A percentile compares a stretch with the other conserved stretches of the same genome.
These are phyloP conservation scores for Coemansia sp. DNA, from an alignment of 192 early-diverging fungal species.

Conservation along the genomic window DNA sequence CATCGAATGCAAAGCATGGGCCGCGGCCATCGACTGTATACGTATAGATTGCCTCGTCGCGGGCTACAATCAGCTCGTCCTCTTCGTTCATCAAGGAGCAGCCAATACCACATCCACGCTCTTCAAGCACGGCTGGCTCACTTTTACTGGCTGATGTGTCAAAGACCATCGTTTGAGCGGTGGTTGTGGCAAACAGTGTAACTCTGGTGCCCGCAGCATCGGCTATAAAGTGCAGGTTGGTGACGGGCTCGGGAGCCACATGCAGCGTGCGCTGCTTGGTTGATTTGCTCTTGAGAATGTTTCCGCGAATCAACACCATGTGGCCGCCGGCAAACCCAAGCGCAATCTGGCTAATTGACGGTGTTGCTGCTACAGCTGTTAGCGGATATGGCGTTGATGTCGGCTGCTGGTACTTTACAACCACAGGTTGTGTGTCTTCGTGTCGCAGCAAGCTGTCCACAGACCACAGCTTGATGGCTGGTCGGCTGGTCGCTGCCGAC, in stretches of 20 bases:
- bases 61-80: constrained; percentile 80
- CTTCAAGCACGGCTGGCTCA: constrained; percentile 62
- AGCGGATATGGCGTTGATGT: constrained; percentile 44
- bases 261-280: constrained; percentile 80
- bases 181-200: constrained; percentile 39
- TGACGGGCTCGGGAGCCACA: constrained; percentile 80
- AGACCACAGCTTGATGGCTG: constrained; percentile 47
- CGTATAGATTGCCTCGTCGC: constrained; percentile 90
- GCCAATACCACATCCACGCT: constrained; percentile 74
- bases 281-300: constrained; percentile 71
- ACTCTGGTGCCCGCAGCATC: constrained; percentile 18
- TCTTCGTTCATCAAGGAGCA: constrained; percentile 74
- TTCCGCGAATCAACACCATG: constrained; percentile 78
- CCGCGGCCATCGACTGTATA: constrained; percentile 90
- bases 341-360: constrained; percentile 82
- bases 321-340: constrained; percentile 91
- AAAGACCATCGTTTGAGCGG: constrained; percentile 41
- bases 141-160: constrained; percentile 39
- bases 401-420: constrained; percentile 36
- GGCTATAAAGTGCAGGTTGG: constrained; percentile 57
- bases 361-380: constrained; percentile 46
- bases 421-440: constrained; percentile 37
- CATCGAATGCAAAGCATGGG: constrained; percentile 87
- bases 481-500: constrained; percentile 16
- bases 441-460: constrained; percentile 42